These are phyloP conservation scores for Ustilago lituana DNA, from an alignment of 1,284 basidiomycete genomes.

Conservation along the genomic window DNA sequence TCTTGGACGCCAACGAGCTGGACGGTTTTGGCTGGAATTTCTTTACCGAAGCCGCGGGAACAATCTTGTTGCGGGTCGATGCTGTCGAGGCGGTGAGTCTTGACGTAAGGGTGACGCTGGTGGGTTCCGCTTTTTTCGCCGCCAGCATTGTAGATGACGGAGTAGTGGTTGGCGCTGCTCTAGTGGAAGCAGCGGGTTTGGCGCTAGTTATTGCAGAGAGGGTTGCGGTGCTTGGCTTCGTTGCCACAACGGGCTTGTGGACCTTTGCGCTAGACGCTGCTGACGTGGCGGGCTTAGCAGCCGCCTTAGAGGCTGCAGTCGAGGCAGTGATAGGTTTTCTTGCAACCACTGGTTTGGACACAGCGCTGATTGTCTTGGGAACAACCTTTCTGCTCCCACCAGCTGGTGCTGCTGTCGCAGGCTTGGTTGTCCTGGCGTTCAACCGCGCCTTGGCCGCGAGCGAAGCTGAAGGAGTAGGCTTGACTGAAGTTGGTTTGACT, in stretches of 20 bases:
- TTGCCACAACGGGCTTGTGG: neutral
- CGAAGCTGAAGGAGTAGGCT: conserved; percentile 7
- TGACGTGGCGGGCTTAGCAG: neutral
- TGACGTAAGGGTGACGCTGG: conserved; percentile 5
- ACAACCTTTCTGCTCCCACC: too few species aligned
- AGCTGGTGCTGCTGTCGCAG: too few species aligned
- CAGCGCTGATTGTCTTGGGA: too few species aligned
- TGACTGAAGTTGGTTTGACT: conserved; percentile 8
- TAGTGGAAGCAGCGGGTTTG: neutral
- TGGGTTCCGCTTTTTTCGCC: conserved; percentile 1
- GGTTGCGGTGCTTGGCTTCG: neutral
- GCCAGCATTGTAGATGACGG: neutral
- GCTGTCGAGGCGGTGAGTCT: conserved; percentile 29
- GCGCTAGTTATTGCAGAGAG: conserved; percentile 5
- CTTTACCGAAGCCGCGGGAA: conserved; percentile 18
- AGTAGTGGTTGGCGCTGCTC: neutral
- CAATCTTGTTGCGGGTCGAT: conserved; percentile 39
- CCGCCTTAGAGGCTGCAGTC: neutral
- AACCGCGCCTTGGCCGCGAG: too few species aligned
- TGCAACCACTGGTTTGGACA: neutral
- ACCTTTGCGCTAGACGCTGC: neutral
- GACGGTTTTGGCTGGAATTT: conserved; percentile 25
- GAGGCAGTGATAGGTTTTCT: conserved; percentile 3
- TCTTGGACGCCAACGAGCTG: neutral
- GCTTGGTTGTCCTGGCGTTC: too few species aligned